Percentiles rank a stretch among this genome's conserved stretches.
Evolutionary conservation across 2,329 filamentous ascomycete genomes (phyloP).

Genomic region (Paecilomyces niveus): DNA sequence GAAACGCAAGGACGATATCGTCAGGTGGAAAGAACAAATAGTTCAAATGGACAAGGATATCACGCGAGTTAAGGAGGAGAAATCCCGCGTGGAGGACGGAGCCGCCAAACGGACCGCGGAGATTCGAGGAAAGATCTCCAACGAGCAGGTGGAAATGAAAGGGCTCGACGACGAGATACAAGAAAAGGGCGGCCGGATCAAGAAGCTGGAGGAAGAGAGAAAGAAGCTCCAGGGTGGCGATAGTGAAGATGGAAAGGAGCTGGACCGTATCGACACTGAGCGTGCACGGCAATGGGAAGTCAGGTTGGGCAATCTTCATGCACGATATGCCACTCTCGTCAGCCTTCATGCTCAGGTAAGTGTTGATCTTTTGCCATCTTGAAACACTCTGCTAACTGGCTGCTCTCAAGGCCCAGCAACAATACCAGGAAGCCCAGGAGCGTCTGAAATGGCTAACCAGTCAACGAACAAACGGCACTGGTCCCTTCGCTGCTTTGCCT

Average conservation of each 20-base stretch:
- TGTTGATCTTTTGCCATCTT: background rate
- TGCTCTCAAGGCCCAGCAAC: conserved; percentile 26
- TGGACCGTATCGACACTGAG: conserved; percentile 44
- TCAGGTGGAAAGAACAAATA: conserved; percentile 51
- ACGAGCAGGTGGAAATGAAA: conserved; percentile 45
- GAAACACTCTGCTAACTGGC: background rate
- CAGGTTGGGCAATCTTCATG: conserved; percentile 35
- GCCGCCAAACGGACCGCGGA: conserved; percentile 33
- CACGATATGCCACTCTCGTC: conserved; percentile 36
- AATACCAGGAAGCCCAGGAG: conserved; percentile 41
- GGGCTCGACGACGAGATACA: conserved; percentile 55
- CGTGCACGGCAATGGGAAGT: conserved; percentile 41
- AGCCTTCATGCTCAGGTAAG: conserved; percentile 32
- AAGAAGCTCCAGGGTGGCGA: conserved; percentile 43
- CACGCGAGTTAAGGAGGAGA: conserved; percentile 37
- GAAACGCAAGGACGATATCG: conserved; percentile 54
- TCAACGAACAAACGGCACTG: conserved; percentile 28
- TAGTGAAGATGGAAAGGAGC: conserved; percentile 44
- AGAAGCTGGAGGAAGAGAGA: conserved; percentile 53
- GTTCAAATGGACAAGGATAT: conserved; percentile 45
- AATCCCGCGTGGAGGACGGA: conserved; percentile 33
- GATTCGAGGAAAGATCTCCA: conserved; percentile 36
- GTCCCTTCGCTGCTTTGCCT: conserved; percentile 33
- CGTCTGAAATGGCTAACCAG: conserved; percentile 36
- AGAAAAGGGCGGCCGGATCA: conserved; percentile 54